phyloP scores from a whole-genome alignment of 495 filamentous ascomycete species.

The Tuber microsphaerosporum region DNA sequence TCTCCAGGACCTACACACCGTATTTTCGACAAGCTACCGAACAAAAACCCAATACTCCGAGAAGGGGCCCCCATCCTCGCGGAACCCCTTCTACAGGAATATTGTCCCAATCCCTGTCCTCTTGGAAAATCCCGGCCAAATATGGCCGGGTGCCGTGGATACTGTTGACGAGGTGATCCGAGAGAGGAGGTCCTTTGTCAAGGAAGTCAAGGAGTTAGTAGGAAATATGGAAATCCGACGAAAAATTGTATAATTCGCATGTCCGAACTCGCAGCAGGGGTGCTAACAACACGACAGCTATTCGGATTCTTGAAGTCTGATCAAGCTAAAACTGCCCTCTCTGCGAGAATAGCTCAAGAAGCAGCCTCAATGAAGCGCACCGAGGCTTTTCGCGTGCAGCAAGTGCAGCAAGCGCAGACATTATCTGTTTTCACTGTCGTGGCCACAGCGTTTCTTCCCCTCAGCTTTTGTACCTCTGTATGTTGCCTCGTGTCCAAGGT shows the following conservation, averaged over 20 bases:
- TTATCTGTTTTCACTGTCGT: neutral
- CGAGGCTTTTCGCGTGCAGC: no score
- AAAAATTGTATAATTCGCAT: neutral
- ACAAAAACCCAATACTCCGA: neutral
- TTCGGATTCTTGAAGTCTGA: neutral
- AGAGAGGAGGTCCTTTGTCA: neutral
- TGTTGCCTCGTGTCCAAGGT: neutral
- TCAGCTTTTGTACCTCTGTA: neutral
- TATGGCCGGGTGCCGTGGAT: neutral
- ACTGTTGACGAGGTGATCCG: neutral
- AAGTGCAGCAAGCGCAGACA: neutral
- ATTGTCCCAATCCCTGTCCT: neutral
- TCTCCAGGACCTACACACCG: neutral
- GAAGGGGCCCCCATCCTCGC: neutral
- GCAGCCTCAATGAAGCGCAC: neutral
- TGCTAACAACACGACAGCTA: neutral
- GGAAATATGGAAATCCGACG: neutral
- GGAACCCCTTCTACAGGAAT: neutral
- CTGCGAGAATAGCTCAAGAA: neutral
- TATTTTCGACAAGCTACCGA: neutral
- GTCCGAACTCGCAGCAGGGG: neutral
- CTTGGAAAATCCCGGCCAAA: neutral
- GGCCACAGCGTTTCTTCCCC: neutral
- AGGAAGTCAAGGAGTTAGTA: neutral
- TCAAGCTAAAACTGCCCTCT: neutral